Conservation (phyloP, 768 basidiomycete genomes). For the Russula emetica region DNA sequence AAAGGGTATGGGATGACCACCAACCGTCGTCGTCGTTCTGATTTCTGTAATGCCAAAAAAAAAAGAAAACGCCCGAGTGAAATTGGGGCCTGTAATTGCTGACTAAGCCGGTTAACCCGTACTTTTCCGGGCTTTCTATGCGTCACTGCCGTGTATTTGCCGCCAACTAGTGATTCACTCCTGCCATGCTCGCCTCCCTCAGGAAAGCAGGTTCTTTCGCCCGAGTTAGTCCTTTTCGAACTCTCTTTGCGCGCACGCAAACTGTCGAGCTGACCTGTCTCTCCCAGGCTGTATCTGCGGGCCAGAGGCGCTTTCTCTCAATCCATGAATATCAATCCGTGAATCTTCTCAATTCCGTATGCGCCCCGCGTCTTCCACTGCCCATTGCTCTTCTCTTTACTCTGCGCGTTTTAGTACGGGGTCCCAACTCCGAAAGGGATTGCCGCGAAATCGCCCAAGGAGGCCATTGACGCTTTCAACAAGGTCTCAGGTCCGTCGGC, state of each 20-base stretch:
- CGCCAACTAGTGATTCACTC: slow-evolving; percentile 4
- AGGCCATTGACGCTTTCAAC: slow-evolving; percentile 86
- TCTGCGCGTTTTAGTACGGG: slow-evolving; percentile 66
- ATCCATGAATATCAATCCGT: slow-evolving; percentile 99
- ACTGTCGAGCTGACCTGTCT: background rate
- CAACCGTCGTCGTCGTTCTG: slow-evolving; percentile 84
- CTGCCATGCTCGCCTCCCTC: slow-evolving; percentile 61
- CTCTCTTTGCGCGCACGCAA: slow-evolving; percentile 4
- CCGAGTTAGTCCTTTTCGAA: slow-evolving; percentile 45
- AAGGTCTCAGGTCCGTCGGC: slow-evolving; percentile 61
- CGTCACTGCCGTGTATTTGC: background rate
- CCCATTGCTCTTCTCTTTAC: background rate
- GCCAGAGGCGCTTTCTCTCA: slow-evolving; percentile 88
- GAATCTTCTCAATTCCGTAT: slow-evolving; percentile 86
- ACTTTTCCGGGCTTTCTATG: background rate
- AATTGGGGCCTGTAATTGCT: slow-evolving; percentile 34
- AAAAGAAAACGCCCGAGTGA: no score
- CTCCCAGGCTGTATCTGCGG: slow-evolving; percentile 59
- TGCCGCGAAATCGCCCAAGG: slow-evolving; percentile 80
- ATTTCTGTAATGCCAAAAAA: slow-evolving; percentile 23
- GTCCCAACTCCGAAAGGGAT: slow-evolving; percentile 92
- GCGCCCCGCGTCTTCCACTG: slow-evolving; percentile 29
- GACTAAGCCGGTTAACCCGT: slow-evolving; percentile 36
- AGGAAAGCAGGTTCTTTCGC: slow-evolving; percentile 61
- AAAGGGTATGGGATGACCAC: slow-evolving; percentile 35